Base-by-base conservation (phyloP, 495 filamentous ascomycete species). In the Cairneyella variabilis region DNA sequence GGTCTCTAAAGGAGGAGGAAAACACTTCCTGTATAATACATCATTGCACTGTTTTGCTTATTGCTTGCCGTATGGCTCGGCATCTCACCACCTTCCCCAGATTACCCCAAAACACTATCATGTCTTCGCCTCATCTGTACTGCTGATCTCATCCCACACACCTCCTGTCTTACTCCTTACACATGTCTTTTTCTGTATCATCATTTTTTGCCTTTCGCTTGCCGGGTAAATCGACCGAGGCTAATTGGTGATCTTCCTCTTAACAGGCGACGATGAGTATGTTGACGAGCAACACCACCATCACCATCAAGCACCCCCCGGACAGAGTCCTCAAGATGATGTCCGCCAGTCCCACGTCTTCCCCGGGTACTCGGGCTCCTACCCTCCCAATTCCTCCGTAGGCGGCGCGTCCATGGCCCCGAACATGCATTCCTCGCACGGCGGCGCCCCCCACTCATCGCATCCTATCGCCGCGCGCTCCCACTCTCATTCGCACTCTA, bases 271-370 rank as follows among this genome's bases (percentile, higher is more conserved):
- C 59, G 71, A 79, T 61, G 69, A 71, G 14, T 82, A 84, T 64
- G 66, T 69, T 54, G 76, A 80, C 60, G 73, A 71, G 41, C 71
- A 78, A 57, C 78, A 80, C 54, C 78, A 82, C 48, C 83, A 88
- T 58, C 83, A 86, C 56, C 84, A 86, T 54, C 75, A 71, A 65
- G 65, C 72, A 62, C 62, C 76, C 56, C 28, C 23, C 20, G 53
- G 40, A 25, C 45, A 49, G 17, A 38, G 42, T 11, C 44, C 66
- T 60, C 63, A 71, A 53, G 62, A 76, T 54, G 84, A 91, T 53
- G 74, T 90, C 32, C 86, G 90, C 43, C 81, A 83, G 30, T 72
- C 83, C 25, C 89, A 96, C 48, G 82, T 89, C 55, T 96, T 96
- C 70, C 78, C 83, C 38, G 82, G 82, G 28, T 88, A 90, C 57